Percentiles rank a stretch among this genome's conserved stretches.
phyloP scores from a whole-genome alignment of 805 yeast species.

The Teunomyces tritomae region DNA sequence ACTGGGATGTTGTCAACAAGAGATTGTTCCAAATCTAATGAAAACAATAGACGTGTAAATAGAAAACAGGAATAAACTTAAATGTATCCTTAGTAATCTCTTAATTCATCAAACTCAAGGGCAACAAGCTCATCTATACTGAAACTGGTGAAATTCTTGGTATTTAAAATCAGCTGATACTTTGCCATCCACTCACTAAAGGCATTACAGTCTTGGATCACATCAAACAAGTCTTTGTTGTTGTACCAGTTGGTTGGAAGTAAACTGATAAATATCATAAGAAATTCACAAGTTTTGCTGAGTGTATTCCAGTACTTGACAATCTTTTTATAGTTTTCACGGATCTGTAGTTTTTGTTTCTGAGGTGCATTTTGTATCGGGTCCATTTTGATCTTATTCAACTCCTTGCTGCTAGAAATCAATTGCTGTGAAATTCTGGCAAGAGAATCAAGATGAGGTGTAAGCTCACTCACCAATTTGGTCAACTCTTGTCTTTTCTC shows the following conservation, averaged over 20 bases:
- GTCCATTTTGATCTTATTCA: conserved; percentile 4
- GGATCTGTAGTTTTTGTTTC: neutral
- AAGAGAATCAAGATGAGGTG: neutral
- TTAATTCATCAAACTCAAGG: conserved; percentile 20
- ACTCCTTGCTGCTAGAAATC: conserved; percentile 1
- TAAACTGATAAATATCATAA: conserved; percentile 32
- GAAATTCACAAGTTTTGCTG: conserved; percentile 22
- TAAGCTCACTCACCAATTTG: neutral
- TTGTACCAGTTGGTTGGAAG: conserved; percentile 38
- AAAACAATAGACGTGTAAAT: conserved; percentile 2
- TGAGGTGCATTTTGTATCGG: neutral
- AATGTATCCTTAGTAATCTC: neutral
- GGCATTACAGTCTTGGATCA: conserved; percentile 28
- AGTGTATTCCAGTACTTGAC: conserved; percentile 18
- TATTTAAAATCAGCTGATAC: conserved; percentile 17
- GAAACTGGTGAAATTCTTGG: conserved; percentile 13
- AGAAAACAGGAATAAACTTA: neutral
- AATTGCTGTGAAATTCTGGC: neutral
- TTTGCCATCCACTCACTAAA: conserved; percentile 17
- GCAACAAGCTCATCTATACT: conserved; percentile 18
- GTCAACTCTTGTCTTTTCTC: neutral
- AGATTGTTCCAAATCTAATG: conserved; percentile 39
- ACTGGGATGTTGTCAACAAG: conserved; percentile 74
- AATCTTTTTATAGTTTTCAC: conserved; percentile 10
- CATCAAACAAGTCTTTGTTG: conserved; percentile 23